Conservation (phyloP, 2,329 filamentous ascomycete species). For the Trichoderma sp. region DNA sequence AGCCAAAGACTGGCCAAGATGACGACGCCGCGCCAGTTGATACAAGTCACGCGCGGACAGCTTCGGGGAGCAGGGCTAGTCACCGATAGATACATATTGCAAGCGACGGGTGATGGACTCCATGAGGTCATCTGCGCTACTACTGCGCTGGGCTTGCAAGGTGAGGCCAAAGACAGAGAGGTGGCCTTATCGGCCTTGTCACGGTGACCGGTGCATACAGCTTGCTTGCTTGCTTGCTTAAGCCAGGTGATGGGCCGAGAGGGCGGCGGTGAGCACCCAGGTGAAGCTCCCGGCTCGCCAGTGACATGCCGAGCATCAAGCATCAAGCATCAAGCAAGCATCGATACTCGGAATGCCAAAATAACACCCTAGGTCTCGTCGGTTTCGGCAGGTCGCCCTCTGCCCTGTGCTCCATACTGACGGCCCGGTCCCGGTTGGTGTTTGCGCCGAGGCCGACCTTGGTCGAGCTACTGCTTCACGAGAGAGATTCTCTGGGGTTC, state of each 20-base stretch:
- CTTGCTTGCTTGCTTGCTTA: background rate
- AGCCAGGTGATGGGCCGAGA: background rate
- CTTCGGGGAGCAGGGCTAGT: background rate
- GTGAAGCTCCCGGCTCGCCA: background rate
- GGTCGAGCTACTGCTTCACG: background rate
- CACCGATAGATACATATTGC: background rate
- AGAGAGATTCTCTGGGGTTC: background rate
- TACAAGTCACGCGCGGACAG: slow-evolving; percentile 7
- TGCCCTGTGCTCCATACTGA: background rate
- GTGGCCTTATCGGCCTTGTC: background rate
- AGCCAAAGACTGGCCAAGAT: background rate
- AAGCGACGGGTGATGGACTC: background rate
- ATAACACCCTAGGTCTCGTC: background rate
- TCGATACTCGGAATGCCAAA: background rate
- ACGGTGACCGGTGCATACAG: background rate
- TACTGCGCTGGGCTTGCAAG: background rate
- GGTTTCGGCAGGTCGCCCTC: background rate
- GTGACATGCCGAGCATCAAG: background rate
- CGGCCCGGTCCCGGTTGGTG: background rate
- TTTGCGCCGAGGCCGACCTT: background rate
- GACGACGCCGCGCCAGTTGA: slow-evolving; percentile 12
- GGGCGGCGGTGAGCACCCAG: background rate
- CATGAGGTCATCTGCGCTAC: slow-evolving; percentile 11
- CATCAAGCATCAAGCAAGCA: background rate
- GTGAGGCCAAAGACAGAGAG: background rate